Conservation (phyloP, 1,139 yeast species). For the Diutina rugosa region DNA sequence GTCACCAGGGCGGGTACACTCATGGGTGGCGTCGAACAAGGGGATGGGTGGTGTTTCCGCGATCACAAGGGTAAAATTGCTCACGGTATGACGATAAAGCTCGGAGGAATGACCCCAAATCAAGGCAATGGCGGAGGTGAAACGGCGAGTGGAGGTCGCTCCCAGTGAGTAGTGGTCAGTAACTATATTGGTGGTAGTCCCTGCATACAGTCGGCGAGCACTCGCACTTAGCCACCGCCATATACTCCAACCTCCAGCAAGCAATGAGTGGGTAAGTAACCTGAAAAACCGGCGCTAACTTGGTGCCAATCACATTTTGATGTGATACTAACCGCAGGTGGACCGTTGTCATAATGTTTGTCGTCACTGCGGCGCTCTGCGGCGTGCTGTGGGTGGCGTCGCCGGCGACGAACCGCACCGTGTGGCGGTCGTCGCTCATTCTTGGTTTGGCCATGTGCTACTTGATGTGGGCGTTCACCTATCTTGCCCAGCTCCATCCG, state of each 20-base stretch:
- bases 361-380: conserved; percentile 46
- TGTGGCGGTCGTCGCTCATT: conserved; percentile 84
- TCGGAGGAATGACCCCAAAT: too few relatives aligned
- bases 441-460: conserved; percentile 79
- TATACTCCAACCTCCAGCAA: neutral
- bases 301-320: neutral
- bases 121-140: too few relatives aligned
- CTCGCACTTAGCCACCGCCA: neutral
- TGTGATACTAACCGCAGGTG: conserved; percentile 27
- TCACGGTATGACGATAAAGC: too few relatives aligned
- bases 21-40: neutral
- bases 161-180: too few relatives aligned
- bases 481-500: conserved; percentile 71
- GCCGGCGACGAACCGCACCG: conserved; percentile 50
- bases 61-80: neutral
- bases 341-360: conserved; percentile 58
- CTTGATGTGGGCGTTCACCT: conserved; percentile 92
- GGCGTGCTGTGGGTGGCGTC: conserved; percentile 53
- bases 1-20: conserved; percentile 18
- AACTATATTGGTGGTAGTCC: too few relatives aligned
- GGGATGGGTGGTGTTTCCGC: neutral
- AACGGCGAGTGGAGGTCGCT: too few relatives aligned
- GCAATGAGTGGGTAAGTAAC: conserved; percentile 1
- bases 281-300: neutral
- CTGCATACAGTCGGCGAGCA: neutral